Percentiles rank a stretch among this genome's conserved stretches.
These are phyloP conservation scores for Xylariaceae sp. DNA, from an alignment of 2,329 filamentous ascomycete genomes.

Conservation along the genomic window DNA sequence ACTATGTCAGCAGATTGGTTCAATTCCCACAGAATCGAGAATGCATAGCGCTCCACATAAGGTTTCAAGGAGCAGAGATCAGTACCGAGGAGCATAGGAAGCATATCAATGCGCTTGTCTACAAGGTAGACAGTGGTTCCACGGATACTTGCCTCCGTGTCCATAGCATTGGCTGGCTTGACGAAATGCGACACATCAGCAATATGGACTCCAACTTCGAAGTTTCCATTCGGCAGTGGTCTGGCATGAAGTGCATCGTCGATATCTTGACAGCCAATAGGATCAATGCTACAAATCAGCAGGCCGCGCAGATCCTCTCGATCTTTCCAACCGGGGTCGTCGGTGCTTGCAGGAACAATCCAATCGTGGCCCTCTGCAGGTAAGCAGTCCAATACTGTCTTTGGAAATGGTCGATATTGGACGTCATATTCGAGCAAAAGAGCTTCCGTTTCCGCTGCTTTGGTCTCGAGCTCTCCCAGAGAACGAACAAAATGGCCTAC, in stretches of 20 bases:
- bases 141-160: constrained; percentile 86
- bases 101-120: constrained; percentile 99
- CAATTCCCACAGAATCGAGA: constrained; percentile 86
- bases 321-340: constrained; percentile 83
- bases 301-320: constrained; percentile 79
- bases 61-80: constrained; percentile 96
- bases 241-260: constrained; percentile 93
- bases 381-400: constrained; percentile 89
- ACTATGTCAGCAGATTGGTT: constrained; percentile 81
- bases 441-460: constrained; percentile 96
- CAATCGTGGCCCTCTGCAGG: constrained; percentile 89
- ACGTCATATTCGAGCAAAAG: constrained; percentile 93
- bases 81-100: constrained; percentile 92
- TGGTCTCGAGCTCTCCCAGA: constrained; percentile 88
- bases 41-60: constrained; percentile 90
- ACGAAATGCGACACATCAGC: constrained; percentile 99
- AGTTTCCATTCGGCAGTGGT: constrained; percentile 84
- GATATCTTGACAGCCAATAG: constrained; percentile 93
- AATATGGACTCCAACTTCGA: constrained; percentile 95
- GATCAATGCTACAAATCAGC: constrained; percentile 95
- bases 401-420: constrained; percentile 94
- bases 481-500: constrained; percentile 91
- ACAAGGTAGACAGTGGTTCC: constrained; percentile 97
- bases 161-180: constrained; percentile 95
- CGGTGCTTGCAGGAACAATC: constrained; percentile 76